These are phyloP conservation scores for Microsporum ferrugineum DNA, from an alignment of 2,329 filamentous ascomycete species.

Conservation along the genomic window DNA sequence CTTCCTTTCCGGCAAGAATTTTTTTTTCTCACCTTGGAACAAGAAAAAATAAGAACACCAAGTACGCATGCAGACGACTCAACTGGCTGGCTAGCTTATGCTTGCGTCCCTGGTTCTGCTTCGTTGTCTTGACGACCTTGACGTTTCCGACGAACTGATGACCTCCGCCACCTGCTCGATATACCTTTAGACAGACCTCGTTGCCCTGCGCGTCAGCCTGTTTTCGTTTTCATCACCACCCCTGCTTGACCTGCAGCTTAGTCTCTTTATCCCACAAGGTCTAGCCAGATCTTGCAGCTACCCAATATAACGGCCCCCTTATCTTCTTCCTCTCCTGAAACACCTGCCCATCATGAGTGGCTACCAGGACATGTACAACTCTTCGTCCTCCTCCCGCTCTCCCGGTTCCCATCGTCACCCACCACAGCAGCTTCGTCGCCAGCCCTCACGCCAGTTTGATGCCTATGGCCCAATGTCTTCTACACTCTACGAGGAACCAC, in stretches of 20 bases:
- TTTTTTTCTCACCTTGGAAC: neutral
- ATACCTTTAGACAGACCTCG: conserved; percentile 15
- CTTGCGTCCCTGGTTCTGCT: conserved; percentile 1
- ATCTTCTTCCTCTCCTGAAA: neutral
- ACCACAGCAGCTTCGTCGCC: conserved; percentile 54
- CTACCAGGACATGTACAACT: conserved; percentile 50
- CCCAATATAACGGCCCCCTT: neutral
- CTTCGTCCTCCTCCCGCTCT: conserved; percentile 53
- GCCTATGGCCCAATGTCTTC: conserved; percentile 54
- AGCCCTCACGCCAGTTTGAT: conserved; percentile 69
- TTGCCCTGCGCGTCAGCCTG: conserved; percentile 2
- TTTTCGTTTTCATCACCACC: conserved; percentile 18
- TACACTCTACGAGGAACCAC: conserved; percentile 60
- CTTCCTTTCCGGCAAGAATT: neutral
- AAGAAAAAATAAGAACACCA: neutral
- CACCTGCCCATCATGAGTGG: conserved; percentile 23
- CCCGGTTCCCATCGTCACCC: conserved; percentile 61
- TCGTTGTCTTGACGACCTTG: conserved; percentile 6
- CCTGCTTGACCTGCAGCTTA: conserved; percentile 1
- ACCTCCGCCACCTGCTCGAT: conserved; percentile 9
- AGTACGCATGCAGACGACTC: conserved; percentile 1
- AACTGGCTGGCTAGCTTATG: neutral
- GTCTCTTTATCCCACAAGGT: conserved; percentile 3
- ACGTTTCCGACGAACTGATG: conserved; percentile 12
- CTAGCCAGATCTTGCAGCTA: conserved; percentile 1